Conservation (phyloP, 108 stramenopile species). For the Licmophora abbreviata region DNA sequence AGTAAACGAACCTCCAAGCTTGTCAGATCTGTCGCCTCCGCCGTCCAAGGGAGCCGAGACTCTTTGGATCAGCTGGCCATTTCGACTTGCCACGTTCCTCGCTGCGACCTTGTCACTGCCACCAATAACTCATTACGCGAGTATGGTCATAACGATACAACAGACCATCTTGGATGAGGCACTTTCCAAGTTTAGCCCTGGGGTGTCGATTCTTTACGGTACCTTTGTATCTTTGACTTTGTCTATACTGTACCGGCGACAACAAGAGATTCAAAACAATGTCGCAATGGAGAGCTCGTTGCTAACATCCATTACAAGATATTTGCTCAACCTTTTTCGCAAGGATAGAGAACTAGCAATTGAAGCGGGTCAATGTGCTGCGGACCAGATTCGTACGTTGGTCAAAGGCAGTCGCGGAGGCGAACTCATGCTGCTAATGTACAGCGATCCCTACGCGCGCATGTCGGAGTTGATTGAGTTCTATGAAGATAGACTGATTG, state of each 20-base stretch:
- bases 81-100: constrained; percentile 15
- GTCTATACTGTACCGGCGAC: constrained; percentile 51
- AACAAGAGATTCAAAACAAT: constrained; percentile 40
- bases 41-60: background rate
- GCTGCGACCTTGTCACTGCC: constrained; percentile 28
- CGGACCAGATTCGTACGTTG: constrained; percentile 56
- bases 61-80: constrained; percentile 18
- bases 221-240: constrained; percentile 66
- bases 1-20: constrained; percentile 8
- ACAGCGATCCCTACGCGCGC: constrained; percentile 52
- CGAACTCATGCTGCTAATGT: constrained; percentile 53
- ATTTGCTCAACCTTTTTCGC: constrained; percentile 17
- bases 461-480: constrained; percentile 36
- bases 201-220: constrained; percentile 70
- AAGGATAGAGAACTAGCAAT: constrained; percentile 5
- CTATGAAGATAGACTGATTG: constrained; percentile 11
- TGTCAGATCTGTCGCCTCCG: constrained; percentile 16
- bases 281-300: constrained; percentile 41
- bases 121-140: constrained; percentile 17
- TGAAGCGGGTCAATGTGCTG: constrained; percentile 29
- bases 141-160: constrained; percentile 15
- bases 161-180: constrained; percentile 20
- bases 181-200: constrained; percentile 44
- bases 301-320: constrained; percentile 23
- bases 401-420: constrained; percentile 37